phyloP scores from a whole-genome alignment of 768 basidiomycete species.

The Agaricus blazei region DNA sequence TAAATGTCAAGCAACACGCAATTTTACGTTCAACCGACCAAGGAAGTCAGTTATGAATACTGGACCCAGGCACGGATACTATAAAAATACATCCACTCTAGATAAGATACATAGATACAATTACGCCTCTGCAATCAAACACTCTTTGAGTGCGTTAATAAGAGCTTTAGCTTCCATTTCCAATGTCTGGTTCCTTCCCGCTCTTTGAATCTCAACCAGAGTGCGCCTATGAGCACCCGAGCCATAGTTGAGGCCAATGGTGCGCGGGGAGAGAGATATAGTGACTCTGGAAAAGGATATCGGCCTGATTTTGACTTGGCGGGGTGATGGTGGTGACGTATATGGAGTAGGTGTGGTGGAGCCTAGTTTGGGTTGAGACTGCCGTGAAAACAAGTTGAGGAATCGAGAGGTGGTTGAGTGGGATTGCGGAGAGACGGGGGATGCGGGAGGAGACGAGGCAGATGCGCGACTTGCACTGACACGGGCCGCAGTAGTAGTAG shows the following conservation, averaged over 20 bases:
- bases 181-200: conserved; percentile 44
- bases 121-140: conserved; percentile 23
- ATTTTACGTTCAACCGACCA: no score
- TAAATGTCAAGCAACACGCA: no score
- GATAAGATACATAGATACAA: no score
- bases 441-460: conserved; percentile 4
- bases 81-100: no score
- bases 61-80: no score
- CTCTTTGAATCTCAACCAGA: conserved; percentile 47
- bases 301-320: conserved; percentile 11
- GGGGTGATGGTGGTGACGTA: background rate
- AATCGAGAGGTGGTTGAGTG: conserved; percentile 4
- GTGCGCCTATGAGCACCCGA: conserved; percentile 37
- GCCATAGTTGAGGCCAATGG: conserved; percentile 26
- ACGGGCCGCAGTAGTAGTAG: background rate
- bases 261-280: conserved; percentile 38
- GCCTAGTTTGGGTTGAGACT: conserved; percentile 1
- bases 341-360: background rate
- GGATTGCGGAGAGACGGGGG: background rate
- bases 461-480: conserved; percentile 1
- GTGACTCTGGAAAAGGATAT: conserved; percentile 33
- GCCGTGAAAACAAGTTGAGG: conserved; percentile 13
- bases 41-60: no score
- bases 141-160: conserved; percentile 39
- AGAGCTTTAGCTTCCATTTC: conserved; percentile 52